Evolutionary conservation across 1,284 basidiomycete genomes (phyloP).

Genomic region (Pterulicium gracile): DNA sequence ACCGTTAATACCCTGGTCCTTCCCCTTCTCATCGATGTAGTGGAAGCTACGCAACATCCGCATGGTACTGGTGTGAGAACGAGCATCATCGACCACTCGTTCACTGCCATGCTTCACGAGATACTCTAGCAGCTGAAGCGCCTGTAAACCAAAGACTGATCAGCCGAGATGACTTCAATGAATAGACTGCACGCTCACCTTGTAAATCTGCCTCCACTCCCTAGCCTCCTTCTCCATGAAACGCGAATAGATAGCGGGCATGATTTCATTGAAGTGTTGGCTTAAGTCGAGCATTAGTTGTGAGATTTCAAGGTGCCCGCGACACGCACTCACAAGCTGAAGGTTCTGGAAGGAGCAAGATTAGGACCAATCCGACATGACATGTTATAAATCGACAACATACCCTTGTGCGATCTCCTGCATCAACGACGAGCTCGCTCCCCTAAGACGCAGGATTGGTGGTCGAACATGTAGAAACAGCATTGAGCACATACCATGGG

Average conservation of each 20-base stretch:
- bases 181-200: slow-evolving; percentile 48
- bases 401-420: slow-evolving; percentile 96
- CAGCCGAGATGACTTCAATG: no score
- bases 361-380: slow-evolving; percentile 1
- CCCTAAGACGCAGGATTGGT: slow-evolving; percentile 44
- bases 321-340: slow-evolving; percentile 87
- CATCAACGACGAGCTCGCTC: slow-evolving; percentile 97
- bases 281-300: slow-evolving; percentile 28
- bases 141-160: slow-evolving; percentile 46
- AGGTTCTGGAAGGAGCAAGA: slow-evolving; percentile 46
- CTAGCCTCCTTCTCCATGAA: slow-evolving; percentile 98
- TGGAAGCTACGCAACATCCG: slow-evolving; percentile 99
- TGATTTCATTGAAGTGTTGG: slow-evolving; percentile 99
- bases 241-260: slow-evolving; percentile 92
- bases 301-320: neutral
- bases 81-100: slow-evolving; percentile 94
- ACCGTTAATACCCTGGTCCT: slow-evolving; percentile 99
- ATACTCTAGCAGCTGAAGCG: slow-evolving; percentile 91
- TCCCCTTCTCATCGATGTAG: slow-evolving; percentile 97
- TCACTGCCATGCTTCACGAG: slow-evolving; percentile 98
- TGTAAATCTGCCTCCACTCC: slow-evolving; percentile 99
- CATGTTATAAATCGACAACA: no score
- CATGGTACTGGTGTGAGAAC: slow-evolving; percentile 89
- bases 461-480: neutral
- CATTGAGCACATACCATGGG: slow-evolving; percentile 72